Base-by-base conservation (phyloP, 129 eudicot species). In the Apium graveolens region DNA sequence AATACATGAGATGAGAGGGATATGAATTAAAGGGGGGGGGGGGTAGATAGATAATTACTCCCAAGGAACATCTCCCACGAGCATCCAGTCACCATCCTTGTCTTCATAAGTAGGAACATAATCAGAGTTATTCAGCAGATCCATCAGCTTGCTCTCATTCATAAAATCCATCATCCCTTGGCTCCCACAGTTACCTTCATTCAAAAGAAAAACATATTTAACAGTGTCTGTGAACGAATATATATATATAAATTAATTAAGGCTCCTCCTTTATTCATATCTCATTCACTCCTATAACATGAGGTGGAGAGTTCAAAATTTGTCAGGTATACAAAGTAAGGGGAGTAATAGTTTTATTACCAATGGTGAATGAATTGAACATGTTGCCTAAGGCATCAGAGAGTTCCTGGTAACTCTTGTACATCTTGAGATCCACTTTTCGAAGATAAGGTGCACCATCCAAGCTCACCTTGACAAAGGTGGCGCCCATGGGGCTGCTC, bases 1-100 rank as follows among this genome's bases (percentile, higher is more conserved):
- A 18, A 71, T 18, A 24, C 3, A 71, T 11, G 49, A 16, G 45
- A 70, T n/a, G n/a, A n/a, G n/a, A n/a, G n/a, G 74, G 17, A 71
- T 66, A 66, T 31, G 18, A 38, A 39, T 20, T 24, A 39, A 78
- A 21, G 73, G 49, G 27, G 46, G 21, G n/a, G n/a, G n/a, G n/a
- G n/a, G n/a, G n/a, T n/a, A n/a, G n/a, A n/a, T 14, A 76, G 76
- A 18, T 12, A 69, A 80, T 85, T 90, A 93, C 98, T 86, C 92
- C 98, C 98, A 93, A 1, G 98, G 98, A 71, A 93, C 98, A 48
- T 92, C 98, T 24, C 98, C 98, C 14, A 92, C 96, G 70, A 90
- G 96, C 96, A 92, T 90, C 98, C 98, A 92, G 65, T 92, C 98
- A 10, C 98, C 98, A 55, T 92, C 98, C 81, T 90, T 92, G 84